These are phyloP conservation scores for Skeletonema potamos DNA, from an alignment of 108 stramenopile genomes.

Conservation along the genomic window DNA sequence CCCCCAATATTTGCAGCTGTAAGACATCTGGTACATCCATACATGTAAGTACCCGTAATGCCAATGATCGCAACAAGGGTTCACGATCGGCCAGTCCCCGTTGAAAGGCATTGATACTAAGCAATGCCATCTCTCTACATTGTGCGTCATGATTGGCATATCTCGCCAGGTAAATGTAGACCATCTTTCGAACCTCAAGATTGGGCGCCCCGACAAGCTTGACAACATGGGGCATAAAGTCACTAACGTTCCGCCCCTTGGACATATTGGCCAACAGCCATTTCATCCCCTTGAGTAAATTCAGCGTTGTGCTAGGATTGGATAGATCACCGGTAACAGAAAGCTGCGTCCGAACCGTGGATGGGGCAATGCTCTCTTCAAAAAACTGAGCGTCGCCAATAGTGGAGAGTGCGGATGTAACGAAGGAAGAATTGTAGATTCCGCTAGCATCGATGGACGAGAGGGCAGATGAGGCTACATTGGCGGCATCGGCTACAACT, in stretches of 20 bases:
- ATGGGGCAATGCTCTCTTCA: slow-evolving; percentile 95
- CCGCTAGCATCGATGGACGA: slow-evolving; percentile 30
- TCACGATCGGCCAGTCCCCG: slow-evolving; percentile 93
- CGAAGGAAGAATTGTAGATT: slow-evolving; percentile 46
- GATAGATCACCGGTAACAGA: slow-evolving; percentile 63
- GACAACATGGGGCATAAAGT: slow-evolving; percentile 98
- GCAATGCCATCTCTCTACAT: slow-evolving; percentile 93
- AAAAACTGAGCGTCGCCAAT: slow-evolving; percentile 95
- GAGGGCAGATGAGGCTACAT: slow-evolving; percentile 21
- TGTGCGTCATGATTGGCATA: slow-evolving; percentile 90
- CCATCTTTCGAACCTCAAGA: slow-evolving; percentile 98
- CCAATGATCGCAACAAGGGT: slow-evolving; percentile 94
- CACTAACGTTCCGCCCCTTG: slow-evolving; percentile 93
- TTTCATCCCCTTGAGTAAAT: slow-evolving; percentile 95
- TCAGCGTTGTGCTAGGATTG: slow-evolving; percentile 72
- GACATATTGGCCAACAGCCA: slow-evolving; percentile 97
- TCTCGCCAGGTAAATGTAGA: slow-evolving; percentile 97
- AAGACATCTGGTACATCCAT: slow-evolving; percentile 97
- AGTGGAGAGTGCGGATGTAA: slow-evolving; percentile 72
- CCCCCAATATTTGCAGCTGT: slow-evolving; percentile 97
- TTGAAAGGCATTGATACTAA: slow-evolving; percentile 97
- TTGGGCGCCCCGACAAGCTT: slow-evolving; percentile 88
- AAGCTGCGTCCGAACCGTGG: slow-evolving; percentile 78
- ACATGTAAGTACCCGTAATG: slow-evolving; percentile 92
- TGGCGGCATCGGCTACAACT: slow-evolving; percentile 14